Evolutionary conservation across 371 early-diverging fungal species (phyloP), one percentile per base, ranked within the genome.

Genomic region (Globomyces sp.): DNA sequence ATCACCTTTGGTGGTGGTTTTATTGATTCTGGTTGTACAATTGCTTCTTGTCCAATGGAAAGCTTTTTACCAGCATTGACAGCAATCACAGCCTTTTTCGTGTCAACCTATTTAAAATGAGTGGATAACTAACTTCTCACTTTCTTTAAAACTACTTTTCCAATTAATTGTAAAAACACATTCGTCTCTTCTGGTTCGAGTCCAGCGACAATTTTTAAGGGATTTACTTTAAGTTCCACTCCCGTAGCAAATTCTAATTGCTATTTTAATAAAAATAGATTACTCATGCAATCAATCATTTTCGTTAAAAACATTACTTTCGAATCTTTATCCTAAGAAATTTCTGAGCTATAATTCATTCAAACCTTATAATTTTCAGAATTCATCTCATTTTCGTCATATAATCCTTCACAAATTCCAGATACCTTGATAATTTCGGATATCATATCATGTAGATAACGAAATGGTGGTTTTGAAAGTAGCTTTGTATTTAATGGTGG

Each of bases 101-200:
- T 24, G 24, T 24, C 24, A 24, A 24, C 24, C 24, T 24, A 24
- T 24, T 24, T 24, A 24, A 24, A 24, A 24, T 24, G 24, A 24
- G 24, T 24, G 24, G 24, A 24, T 24, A 24, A 24, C 24, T 47
- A 24, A 13, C 10, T 63, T 2, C 40, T 9, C 48, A 74, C 79
- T 75, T 79, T 78, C 58, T 78, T 73, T 62, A 81, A 8, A 39
- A 74, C 68, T 5, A 69, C 74, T 71, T 77, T 77, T 4, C 72
- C 81, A 47, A 84, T 40, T 40, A 77, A 60, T 64, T 82, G 83
- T 59, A 84, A 65, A 36, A 82, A 73, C n/a, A 68, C 63, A 67
- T 84, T 84, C 3, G 85, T 84, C 47, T 80, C 78, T 41, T 81
- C 83, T 9, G 81, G 78, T 41, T 82, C 85, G 66, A 80, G 50